These are phyloP conservation scores for Coniochaeta prunicola DNA, from an alignment of 2,329 filamentous ascomycete species.

Conservation along the genomic window DNA sequence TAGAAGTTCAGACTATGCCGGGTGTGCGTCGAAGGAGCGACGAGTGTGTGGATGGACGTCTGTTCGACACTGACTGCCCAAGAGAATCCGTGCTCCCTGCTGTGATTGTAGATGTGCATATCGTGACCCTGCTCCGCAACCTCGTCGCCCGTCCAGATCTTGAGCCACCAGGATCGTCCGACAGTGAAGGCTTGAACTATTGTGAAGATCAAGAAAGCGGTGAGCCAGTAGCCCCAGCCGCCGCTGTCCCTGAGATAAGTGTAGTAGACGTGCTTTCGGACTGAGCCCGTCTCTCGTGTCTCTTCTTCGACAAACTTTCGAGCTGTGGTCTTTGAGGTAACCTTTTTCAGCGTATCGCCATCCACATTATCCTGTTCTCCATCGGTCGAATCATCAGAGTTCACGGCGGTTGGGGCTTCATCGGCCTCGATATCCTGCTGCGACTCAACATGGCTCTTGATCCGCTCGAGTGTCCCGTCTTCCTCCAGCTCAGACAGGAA, in stretches of 20 bases:
- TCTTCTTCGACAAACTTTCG: conserved; percentile 75
- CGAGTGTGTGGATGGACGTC: conserved; percentile 31
- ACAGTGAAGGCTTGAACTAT: conserved; percentile 46
- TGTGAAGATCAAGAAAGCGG: conserved; percentile 47
- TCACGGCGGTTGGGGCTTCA: conserved; percentile 43
- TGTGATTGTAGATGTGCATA: conserved; percentile 15
- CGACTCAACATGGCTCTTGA: conserved; percentile 48
- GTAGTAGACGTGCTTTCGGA: conserved; percentile 60
- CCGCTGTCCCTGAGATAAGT: conserved; percentile 62
- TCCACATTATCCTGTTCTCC: conserved; percentile 31
- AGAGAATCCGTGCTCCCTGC: conserved; percentile 27
- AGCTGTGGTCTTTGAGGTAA: conserved; percentile 40
- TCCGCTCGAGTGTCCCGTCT: conserved; percentile 47
- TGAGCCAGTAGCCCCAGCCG: conserved; percentile 51
- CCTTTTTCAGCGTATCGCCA: conserved; percentile 37
- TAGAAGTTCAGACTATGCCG: conserved; percentile 51
- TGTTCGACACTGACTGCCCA: conserved; percentile 42
- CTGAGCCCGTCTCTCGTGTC: conserved; percentile 60
- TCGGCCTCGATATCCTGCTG: conserved; percentile 39
- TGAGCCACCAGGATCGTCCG: conserved; percentile 56
- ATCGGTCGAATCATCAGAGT: conserved; percentile 42
- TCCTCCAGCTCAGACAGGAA: conserved; percentile 56
- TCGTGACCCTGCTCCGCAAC: conserved; percentile 20
- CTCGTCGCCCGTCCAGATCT: conserved; percentile 50
- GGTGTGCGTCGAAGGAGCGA: conserved; percentile 15